Conservation (phyloP, 192 early-diverging fungal species). For the Coemansia sp. region DNA sequence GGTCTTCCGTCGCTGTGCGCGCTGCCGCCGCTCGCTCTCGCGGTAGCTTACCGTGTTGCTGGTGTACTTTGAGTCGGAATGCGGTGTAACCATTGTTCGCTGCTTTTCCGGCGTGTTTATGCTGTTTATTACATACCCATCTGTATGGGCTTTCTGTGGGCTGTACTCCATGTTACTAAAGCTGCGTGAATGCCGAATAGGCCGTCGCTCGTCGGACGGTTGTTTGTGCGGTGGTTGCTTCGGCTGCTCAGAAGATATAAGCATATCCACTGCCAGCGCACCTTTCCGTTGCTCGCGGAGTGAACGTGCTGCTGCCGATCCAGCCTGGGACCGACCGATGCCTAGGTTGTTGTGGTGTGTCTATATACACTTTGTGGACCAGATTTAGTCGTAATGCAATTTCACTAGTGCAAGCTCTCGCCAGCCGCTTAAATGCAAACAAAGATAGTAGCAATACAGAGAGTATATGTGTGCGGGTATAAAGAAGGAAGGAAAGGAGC, state of each 20-base stretch:
- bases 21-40: constrained; percentile 17
- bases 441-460: no score
- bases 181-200: constrained; percentile 18
- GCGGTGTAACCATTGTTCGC: constrained; percentile 1
- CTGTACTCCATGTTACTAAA: constrained; percentile 10
- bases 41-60: constrained; percentile 15
- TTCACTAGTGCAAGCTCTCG: no score
- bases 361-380: not conserved
- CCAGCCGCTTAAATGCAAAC: no score
- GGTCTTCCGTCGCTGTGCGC: constrained; percentile 37
- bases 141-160: not conserved
- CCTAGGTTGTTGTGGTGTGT: not conserved
- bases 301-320: constrained; percentile 1
- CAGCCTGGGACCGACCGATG: not conserved
- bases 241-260: not conserved
- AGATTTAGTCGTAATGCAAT: no score
- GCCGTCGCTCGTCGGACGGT: not conserved
- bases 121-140: not conserved
- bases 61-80: constrained; percentile 24
- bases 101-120: constrained; percentile 3
- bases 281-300: constrained; percentile 6
- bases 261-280: not conserved
- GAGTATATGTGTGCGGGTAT: no score
- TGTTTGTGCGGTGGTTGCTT: not conserved
- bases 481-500: no score